These are phyloP conservation scores for Nicotiana paniculata DNA, from an alignment of 257 asterid species.

Conservation along the genomic window DNA sequence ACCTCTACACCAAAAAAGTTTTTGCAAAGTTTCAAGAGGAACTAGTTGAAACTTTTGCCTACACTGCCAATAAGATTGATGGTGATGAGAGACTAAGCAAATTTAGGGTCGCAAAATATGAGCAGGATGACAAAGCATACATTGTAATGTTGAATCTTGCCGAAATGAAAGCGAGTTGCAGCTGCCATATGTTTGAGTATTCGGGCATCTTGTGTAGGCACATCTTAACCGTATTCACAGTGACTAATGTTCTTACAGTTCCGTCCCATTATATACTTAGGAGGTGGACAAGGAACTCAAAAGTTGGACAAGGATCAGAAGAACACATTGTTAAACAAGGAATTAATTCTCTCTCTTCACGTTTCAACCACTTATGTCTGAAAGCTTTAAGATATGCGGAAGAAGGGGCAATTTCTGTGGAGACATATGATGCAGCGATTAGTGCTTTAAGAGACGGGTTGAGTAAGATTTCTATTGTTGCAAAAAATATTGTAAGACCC, in stretches of 20 bases:
- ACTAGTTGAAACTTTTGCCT: constrained; percentile 76
- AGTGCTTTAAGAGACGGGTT: constrained; percentile 52
- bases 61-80: constrained; percentile 71
- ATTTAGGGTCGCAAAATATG: constrained; percentile 79
- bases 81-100: constrained; percentile 47
- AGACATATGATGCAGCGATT: constrained; percentile 55
- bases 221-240: constrained; percentile 70
- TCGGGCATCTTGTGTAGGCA: constrained; percentile 71
- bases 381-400: constrained; percentile 61
- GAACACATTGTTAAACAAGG: constrained; percentile 26
- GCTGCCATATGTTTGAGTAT: constrained; percentile 84
- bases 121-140: constrained; percentile 68
- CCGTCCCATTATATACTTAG: constrained; percentile 61
- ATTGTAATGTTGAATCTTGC: constrained; percentile 43
- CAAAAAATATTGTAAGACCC: constrained; percentile 40
- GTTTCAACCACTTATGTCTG: constrained; percentile 57
- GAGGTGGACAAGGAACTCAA: constrained; percentile 72
- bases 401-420: constrained; percentile 57
- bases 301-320: constrained; percentile 29
- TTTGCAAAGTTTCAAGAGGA: constrained; percentile 78
- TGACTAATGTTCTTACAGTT: constrained; percentile 63
- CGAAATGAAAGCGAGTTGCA: constrained; percentile 65
- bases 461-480: constrained; percentile 46
- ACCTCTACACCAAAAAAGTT: constrained; percentile 54
- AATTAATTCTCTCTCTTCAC: constrained; percentile 41